These are phyloP conservation scores for Graphium sp. DNA, from an alignment of 2,329 filamentous ascomycete genomes.

Conservation along the genomic window DNA sequence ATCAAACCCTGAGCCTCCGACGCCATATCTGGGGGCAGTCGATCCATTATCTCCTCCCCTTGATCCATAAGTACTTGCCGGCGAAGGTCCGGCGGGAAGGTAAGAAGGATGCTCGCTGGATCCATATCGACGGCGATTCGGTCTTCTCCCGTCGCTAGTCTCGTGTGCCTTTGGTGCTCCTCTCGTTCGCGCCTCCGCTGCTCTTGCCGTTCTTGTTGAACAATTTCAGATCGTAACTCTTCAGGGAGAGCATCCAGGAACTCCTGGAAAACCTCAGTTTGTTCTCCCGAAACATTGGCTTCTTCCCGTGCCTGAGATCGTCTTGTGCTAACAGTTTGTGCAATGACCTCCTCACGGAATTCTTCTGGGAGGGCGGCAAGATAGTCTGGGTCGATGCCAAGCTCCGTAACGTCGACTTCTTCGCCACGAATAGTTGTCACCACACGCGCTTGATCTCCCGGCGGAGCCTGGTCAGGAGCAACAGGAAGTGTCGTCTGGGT, in stretches of 20 bases:
- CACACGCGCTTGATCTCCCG: conserved; percentile 26
- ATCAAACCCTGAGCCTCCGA: conserved; percentile 65
- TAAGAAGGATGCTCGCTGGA: conserved; percentile 78
- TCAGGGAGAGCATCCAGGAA: conserved; percentile 86
- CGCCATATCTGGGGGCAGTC: conserved; percentile 70
- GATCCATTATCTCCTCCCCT: conserved; percentile 71
- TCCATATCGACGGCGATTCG: conserved; percentile 59
- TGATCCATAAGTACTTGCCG: conserved; percentile 83
- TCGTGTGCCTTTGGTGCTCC: conserved; percentile 53
- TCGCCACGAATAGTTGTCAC: conserved; percentile 74
- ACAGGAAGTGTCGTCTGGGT: conserved; percentile 14
- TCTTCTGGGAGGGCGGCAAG: conserved; percentile 96
- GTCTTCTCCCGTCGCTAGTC: conserved; percentile 17
- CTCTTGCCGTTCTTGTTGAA: conserved; percentile 79
- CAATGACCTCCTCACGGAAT: conserved; percentile 87
- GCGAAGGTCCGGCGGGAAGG: conserved; percentile 68
- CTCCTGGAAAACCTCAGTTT: conserved; percentile 75
- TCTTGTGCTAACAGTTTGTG: conserved; percentile 71
- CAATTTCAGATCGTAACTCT: conserved; percentile 77
- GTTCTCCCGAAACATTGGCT: conserved; percentile 52
- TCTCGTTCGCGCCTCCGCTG: conserved; percentile 78
- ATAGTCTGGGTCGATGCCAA: conserved; percentile 90
- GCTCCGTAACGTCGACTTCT: conserved; percentile 79
- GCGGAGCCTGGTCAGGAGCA: conserved; percentile 11
- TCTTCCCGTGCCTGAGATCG: conserved; percentile 59